Base-by-base conservation (phyloP, 805 yeast genomes). In the Cyberlindnera euphorbiiphila region DNA sequence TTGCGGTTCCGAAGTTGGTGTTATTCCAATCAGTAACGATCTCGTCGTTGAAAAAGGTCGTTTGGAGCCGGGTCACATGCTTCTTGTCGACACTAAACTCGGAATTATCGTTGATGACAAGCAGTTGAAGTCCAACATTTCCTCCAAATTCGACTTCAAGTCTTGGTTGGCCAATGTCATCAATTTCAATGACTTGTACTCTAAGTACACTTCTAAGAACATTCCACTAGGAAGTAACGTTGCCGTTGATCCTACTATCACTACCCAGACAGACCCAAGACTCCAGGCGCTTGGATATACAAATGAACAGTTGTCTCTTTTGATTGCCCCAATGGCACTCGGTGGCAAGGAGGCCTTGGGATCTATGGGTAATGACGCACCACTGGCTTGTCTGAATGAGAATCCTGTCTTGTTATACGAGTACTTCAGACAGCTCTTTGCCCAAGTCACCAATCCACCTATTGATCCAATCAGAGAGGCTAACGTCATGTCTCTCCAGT, bases 1-100 rank as follows among this genome's bases (percentile, higher is more conserved):
- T 56, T 91, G 97, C 68, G 98, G 97, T 6, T 88, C 97, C 12
- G 98, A 91, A 67, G 98, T 91, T 45, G 98, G 98, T 65, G 97
- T 91, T 23, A 81, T 91, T 52, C 93, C 85, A 52, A 80, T 93
- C 45, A 93, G 81, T 45, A 81, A 96, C 15, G 85, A 80, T 50
- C 73, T 76, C 47, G 78, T 91, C 41, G 72, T 88, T 42, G 85
- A 83, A 57, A 91, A 91, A 72, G 98, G 98, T 36, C 78, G 97
- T 57, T 72, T 91, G 57, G 87, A 85, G 55, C 98, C 98, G 2
- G 98, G 98, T 43, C 81, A 95, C 61, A 85, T 91, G 95, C 72
- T 91, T 50, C 73, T 91, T 45, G 96, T 93, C 33, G 98, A 91
- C 63, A 93, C 98, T 43, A 76, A 84, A 59, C 84, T 79, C 60